A percentile compares a stretch with the other conserved stretches of the same genome.
phyloP scores from a whole-genome alignment of 1,284 basidiomycete species.

The Cystobasidium slooffiae region DNA sequence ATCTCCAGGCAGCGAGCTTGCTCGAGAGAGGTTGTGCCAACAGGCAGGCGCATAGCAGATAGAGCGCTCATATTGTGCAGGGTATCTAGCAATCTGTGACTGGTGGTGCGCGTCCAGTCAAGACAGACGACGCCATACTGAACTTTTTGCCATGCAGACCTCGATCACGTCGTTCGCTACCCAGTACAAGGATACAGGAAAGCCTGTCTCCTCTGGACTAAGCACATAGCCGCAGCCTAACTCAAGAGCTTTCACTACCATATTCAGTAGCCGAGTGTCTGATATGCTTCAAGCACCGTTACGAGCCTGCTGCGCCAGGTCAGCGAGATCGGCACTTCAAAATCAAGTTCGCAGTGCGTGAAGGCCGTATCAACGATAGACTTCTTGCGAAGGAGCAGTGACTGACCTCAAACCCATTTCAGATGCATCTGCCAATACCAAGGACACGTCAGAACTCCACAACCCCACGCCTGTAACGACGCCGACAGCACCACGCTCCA shows the following conservation, averaged over 20 bases:
- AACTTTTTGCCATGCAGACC: neutral
- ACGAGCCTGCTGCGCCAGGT: constrained; percentile 9
- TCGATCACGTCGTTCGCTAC: constrained; percentile 1
- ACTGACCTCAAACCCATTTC: neutral
- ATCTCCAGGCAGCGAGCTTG: constrained; percentile 49
- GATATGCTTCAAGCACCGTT: constrained; percentile 8
- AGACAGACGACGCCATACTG: neutral
- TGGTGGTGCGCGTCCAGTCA: neutral
- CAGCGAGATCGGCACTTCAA: neutral
- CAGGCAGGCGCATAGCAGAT: constrained; percentile 36
- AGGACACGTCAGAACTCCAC: constrained; percentile 18
- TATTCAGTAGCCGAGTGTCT: too few species aligned
- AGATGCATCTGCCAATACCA: constrained; percentile 27
- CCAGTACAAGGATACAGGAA: too few species aligned
- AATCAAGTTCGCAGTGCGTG: constrained; percentile 3
- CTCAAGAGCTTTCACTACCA: too few species aligned
- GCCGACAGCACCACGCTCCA: constrained; percentile 1
- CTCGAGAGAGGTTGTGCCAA: constrained; percentile 14
- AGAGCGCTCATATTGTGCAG: constrained; percentile 30
- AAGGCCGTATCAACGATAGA: neutral
- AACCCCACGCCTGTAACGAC: constrained; percentile 37
- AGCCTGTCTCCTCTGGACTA: too few species aligned
- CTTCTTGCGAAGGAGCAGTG: neutral
- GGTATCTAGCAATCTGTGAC: neutral
- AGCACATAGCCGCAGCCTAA: too few species aligned